phyloP scores from a whole-genome alignment of 2,329 filamentous ascomycete species.

The Septoria linicola region DNA sequence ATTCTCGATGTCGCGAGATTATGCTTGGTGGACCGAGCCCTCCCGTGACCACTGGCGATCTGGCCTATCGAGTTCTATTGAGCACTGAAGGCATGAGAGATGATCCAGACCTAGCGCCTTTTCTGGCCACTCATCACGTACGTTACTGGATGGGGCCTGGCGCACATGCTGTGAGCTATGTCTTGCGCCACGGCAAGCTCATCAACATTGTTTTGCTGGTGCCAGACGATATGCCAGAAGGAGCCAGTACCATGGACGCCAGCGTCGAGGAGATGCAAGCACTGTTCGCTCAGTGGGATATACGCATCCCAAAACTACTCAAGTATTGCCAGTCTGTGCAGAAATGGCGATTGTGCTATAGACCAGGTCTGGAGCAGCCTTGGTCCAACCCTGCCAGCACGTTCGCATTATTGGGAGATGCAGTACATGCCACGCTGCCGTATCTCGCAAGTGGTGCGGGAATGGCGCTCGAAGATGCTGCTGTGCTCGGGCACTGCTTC shows the following conservation, averaged over 20 bases:
- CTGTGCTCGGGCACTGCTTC: slow-evolving; percentile 49
- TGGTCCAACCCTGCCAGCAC: slow-evolving; percentile 59
- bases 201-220: slow-evolving; percentile 55
- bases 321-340: slow-evolving; percentile 57
- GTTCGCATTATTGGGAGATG: slow-evolving; percentile 62
- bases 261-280: slow-evolving; percentile 56
- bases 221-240: slow-evolving; percentile 51
- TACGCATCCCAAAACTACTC: slow-evolving; percentile 51
- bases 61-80: slow-evolving; percentile 52
- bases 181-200: slow-evolving; percentile 49
- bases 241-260: slow-evolving; percentile 48
- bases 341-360: slow-evolving; percentile 62
- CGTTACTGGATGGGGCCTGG: slow-evolving; percentile 56
- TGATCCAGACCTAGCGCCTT: slow-evolving; percentile 47
- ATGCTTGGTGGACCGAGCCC: slow-evolving; percentile 48
- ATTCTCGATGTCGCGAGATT: slow-evolving; percentile 44
- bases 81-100: slow-evolving; percentile 48
- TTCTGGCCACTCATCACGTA: slow-evolving; percentile 51
- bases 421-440: slow-evolving; percentile 63
- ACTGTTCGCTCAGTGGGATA: slow-evolving; percentile 58
- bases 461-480: slow-evolving; percentile 62
- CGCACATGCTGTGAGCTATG: slow-evolving; percentile 55
- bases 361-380: slow-evolving; percentile 50
- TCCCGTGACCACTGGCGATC: slow-evolving; percentile 51
- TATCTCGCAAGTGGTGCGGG: slow-evolving; percentile 60